Evolutionary conservation across 1,284 basidiomycete species (phyloP).

Genomic region (Heliocybe sulcata): DNA sequence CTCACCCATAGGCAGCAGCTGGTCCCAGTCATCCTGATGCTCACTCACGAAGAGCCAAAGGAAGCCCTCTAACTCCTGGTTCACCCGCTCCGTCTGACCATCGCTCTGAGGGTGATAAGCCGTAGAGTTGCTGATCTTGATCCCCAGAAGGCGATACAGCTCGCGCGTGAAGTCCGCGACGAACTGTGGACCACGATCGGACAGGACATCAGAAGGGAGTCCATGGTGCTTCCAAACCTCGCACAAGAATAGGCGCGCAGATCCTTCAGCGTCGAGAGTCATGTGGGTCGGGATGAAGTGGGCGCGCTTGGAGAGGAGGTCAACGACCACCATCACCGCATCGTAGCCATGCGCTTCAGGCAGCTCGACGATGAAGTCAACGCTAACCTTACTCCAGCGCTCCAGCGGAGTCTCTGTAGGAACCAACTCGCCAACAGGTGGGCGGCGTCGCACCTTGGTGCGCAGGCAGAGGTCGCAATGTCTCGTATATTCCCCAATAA

Average conservation of each 20-base stretch:
- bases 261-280: constrained; percentile 5
- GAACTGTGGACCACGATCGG: constrained; percentile 18
- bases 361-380: constrained; percentile 14
- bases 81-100: constrained; percentile 34
- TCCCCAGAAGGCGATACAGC: not conserved
- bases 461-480: constrained; percentile 8
- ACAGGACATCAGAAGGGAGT: constrained; percentile 16
- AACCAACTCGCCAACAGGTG: not conserved
- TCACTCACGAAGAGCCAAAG: constrained; percentile 24
- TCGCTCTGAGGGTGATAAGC: constrained; percentile 34
- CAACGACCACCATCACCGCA: constrained; percentile 15
- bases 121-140: constrained; percentile 6
- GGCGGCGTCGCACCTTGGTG: constrained; percentile 6
- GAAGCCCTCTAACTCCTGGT: constrained; percentile 32
- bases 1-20: constrained; percentile 25
- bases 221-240: constrained; percentile 12
- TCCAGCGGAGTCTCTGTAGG: constrained; percentile 1
- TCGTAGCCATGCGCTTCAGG: constrained; percentile 7
- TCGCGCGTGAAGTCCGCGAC: constrained; percentile 5
- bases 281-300: constrained; percentile 14
- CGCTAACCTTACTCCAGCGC: constrained; percentile 8
- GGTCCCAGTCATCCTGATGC: constrained; percentile 29
- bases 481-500: constrained; percentile 6
- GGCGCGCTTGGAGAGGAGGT: constrained; percentile 9
- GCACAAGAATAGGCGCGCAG: constrained; percentile 9